Base-by-base conservation (phyloP, 768 basidiomycete species). In the Xanthoconium purpureum region DNA sequence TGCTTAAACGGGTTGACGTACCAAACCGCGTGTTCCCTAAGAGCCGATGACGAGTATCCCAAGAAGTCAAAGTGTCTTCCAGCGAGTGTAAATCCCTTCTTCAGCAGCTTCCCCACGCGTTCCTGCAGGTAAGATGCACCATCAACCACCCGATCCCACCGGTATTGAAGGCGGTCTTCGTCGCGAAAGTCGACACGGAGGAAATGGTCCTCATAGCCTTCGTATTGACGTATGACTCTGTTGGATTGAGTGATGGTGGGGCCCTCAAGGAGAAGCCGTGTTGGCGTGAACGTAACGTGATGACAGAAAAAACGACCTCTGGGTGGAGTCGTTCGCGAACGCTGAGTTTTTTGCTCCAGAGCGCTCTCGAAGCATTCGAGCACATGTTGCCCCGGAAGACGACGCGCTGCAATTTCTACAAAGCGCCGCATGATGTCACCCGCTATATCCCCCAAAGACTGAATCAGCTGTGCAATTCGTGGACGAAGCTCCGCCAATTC, bases 131-230 rank as follows among this genome's bases (percentile, higher is more conserved):
- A 84, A 14, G 73, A 66, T 3, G 71, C 66, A 0, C 81, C 82
- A 58, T 90, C 86, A 6, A 87, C 82, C 38, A 82, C 81, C 11
- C 82, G 77, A 52, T 82, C 81, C 88, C 88, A 90, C 13, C 84
- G 80, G 58, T 87, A 88, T 37, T 82, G 78, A n/a, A 88, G 76
- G 35, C 78, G 78, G 62, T 94, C 88, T 72, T 95, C 92, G 54
- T 94, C 92, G 6, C 87, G 81, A 63, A 94, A 91, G 61, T 89
- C 85, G 28, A 94, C 91, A 11, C 93, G 84, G 32, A 95, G 66
- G 66, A 95, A 95, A 61, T 82, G 74, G 32, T 89, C 81, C 45
- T 85, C 77, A 55, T 79, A 81, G 0, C 78, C 78, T 46, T 73
- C 66, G 54, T 85, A 94, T 51, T 77, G 72, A 1, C 92, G 84